phyloP scores from a whole-genome alignment of 2,329 filamentous ascomycete genomes.

The Rosellinia necatrix region DNA sequence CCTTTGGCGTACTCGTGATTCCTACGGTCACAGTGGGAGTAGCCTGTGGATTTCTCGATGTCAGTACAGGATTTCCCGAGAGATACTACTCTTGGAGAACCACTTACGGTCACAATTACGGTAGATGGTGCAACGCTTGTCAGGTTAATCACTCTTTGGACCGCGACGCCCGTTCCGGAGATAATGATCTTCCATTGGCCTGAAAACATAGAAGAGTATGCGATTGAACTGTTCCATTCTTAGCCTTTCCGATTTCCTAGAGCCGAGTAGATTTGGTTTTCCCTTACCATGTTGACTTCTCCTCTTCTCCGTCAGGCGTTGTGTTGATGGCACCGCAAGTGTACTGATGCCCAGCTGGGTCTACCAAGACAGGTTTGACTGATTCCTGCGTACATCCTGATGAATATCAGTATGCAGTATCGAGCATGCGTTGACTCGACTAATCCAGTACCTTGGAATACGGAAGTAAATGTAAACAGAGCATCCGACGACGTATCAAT shows the following conservation, averaged over 20 bases:
- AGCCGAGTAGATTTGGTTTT: not conserved
- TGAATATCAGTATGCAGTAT: not conserved
- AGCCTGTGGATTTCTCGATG: conserved; percentile 33
- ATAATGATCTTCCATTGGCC: conserved; percentile 46
- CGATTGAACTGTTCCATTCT: conserved; percentile 39
- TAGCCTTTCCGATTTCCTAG: not conserved
- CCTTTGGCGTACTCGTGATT: conserved; percentile 44
- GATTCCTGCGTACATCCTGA: conserved; percentile 43
- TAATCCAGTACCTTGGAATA: conserved; percentile 42
- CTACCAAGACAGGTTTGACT: conserved; percentile 43
- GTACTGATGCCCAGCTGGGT: conserved; percentile 42
- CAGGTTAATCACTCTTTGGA: conserved; percentile 44
- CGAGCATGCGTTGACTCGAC: not conserved
- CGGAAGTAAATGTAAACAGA: conserved; percentile 45
- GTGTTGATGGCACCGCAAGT: conserved; percentile 44
- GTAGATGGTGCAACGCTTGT: conserved; percentile 42
- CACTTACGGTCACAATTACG: conserved; percentile 42
- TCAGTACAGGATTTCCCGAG: not conserved
- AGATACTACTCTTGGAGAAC: not conserved
- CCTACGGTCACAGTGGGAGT: conserved; percentile 46
- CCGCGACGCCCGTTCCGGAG: conserved; percentile 42
- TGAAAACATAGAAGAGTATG: conserved; percentile 44
- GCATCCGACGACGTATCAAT: conserved; percentile 45
- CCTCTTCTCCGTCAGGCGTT: conserved; percentile 41
- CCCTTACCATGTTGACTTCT: conserved; percentile 46